phyloP scores from a whole-genome alignment of 2,329 filamentous ascomycete genomes.

The Lachnellula occidentalis region DNA sequence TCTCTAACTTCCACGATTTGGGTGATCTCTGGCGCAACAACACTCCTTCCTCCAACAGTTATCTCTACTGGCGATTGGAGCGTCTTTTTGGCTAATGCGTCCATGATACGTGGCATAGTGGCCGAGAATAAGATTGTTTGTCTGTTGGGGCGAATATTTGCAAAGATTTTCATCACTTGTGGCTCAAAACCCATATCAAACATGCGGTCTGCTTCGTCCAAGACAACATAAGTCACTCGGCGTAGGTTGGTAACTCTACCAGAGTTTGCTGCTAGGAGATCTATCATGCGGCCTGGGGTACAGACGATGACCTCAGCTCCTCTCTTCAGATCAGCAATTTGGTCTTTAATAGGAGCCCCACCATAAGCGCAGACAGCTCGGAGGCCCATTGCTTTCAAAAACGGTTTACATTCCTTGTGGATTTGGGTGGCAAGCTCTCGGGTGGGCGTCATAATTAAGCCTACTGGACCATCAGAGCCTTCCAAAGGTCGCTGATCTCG shows the following conservation, averaged over 20 bases:
- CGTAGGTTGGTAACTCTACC: constrained; percentile 89
- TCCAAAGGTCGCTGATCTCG: constrained; percentile 83
- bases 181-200: constrained; percentile 99
- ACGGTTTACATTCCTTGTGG: constrained; percentile 89
- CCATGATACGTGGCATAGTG: constrained; percentile 91
- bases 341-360: constrained; percentile 91
- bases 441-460: constrained; percentile 88
- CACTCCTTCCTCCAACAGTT: constrained; percentile 81
- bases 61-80: constrained; percentile 84
- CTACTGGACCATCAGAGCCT: constrained; percentile 80
- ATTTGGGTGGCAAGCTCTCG: constrained; percentile 93
- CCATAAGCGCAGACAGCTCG: constrained; percentile 91
- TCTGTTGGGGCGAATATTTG: constrained; percentile 83
- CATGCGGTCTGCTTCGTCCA: constrained; percentile 98
- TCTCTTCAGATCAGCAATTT: constrained; percentile 93
- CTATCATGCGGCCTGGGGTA: constrained; percentile 92
- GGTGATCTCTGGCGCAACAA: constrained; percentile 85
- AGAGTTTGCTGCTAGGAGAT: constrained; percentile 86
- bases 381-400: constrained; percentile 78
- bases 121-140: constrained; percentile 96
- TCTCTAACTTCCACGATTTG: constrained; percentile 86
- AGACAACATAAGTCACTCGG: constrained; percentile 86
- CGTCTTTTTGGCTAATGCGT: constrained; percentile 83
- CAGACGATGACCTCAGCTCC: constrained; percentile 94
- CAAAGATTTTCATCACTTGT: constrained; percentile 94